Evolutionary conservation across 169 alveolate species (phyloP), one percentile per base, ranked within the genome.

Genomic region (Amoebophrya sp.): DNA sequence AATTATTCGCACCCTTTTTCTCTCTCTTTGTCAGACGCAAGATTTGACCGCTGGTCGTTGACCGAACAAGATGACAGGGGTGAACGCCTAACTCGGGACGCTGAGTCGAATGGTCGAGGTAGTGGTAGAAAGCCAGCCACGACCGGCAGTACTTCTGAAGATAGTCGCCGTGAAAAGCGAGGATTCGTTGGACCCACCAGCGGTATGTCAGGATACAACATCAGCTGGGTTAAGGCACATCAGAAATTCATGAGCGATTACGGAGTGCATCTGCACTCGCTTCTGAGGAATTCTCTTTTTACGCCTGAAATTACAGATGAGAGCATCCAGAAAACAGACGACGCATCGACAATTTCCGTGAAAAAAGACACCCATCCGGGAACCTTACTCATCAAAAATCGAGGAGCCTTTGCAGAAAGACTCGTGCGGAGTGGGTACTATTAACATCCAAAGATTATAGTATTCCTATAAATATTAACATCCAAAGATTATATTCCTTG

Each of bases 281-380:
- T 65, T 6, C n/a, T 65, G 39, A 26, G 39, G 36, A 65, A 65
- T 65, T 12, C 36, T 26, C 33, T 65, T 29, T 0, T 6, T 1
- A 65, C 18, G 83, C 83, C 83, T 1, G 2, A 1, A 29, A 1
- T 65, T 26, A 1, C 26, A 29, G 33, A 6, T 10, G 2, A 1
- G 39, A 26, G 36, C 36, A 18, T 18, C 33, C 3, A 6, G 33
- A 65, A 65, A 65, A 65, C 83, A 36, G 83, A 65, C 83, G 83
- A 65, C 26, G 83, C 83, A 10, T 10, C 76, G 76, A 53, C 76
- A 23, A 14, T 53, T 23, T 10, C n/a, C 23, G 26, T 65, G 83
- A 65, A 65, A 26, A 65, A 65, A 18, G 83, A 65, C 83, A 65
- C 83, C 2, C 83, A 65, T 36, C 83, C 83, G 39, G 83, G 83